Evolutionary conservation across 2,329 filamentous ascomycete genomes (phyloP).

Genomic region (Cladosporium oxysporum): DNA sequence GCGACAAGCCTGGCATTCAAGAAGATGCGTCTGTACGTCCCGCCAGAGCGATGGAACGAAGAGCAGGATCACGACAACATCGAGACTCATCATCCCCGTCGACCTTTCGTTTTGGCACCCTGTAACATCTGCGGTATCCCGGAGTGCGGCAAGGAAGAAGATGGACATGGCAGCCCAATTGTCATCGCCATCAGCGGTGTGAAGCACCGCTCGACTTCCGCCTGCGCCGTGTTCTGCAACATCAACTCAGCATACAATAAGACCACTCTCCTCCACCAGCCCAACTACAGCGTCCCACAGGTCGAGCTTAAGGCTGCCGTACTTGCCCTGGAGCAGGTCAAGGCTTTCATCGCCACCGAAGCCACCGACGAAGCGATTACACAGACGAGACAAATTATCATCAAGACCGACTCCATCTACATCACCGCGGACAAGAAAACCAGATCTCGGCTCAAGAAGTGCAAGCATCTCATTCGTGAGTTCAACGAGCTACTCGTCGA

Average conservation of each 20-base stretch:
- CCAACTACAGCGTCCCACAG: too few species aligned
- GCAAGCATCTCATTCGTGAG: background rate
- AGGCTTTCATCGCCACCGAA: conserved; percentile 18
- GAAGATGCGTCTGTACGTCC: background rate
- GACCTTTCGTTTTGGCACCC: background rate
- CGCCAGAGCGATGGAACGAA: background rate
- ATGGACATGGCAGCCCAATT: conserved; percentile 30
- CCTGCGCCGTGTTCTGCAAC: conserved; percentile 27
- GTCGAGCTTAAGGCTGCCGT: conserved; percentile 28
- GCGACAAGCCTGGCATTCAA: too few species aligned
- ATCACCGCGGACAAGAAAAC: background rate
- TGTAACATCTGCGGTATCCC: background rate
- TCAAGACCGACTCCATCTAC: conserved; percentile 41
- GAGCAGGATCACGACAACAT: background rate
- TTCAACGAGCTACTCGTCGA: background rate
- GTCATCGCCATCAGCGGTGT: conserved; percentile 31
- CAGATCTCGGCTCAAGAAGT: background rate
- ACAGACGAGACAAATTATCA: conserved; percentile 22
- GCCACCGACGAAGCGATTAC: conserved; percentile 7
- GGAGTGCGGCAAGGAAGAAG: background rate
- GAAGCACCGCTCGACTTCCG: conserved; percentile 22
- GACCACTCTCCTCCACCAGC: conserved; percentile 26
- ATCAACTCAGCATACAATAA: conserved; percentile 1
- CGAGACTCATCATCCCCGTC: background rate
- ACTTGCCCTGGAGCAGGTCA: conserved; percentile 22